Evolutionary conservation across 2,329 filamentous ascomycete species (phyloP).

Genomic region (Herpotrichia juniperi): DNA sequence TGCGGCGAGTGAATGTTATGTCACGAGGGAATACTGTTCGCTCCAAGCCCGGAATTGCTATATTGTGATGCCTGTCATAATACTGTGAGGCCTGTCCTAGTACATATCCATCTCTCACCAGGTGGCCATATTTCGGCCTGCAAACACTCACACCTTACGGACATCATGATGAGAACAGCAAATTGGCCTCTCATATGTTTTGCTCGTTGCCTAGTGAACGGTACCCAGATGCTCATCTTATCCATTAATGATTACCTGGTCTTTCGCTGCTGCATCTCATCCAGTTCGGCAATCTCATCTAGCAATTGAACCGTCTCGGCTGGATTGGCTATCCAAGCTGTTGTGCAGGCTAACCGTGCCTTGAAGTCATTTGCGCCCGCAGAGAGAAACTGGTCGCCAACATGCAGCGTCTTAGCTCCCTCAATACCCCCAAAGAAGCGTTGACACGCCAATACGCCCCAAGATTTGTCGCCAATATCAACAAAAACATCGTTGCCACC

Average conservation of each 20-base stretch:
- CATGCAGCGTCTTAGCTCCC: conserved; percentile 83
- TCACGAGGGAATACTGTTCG: conserved; percentile 13
- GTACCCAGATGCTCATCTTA: not conserved
- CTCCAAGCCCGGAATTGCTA: conserved; percentile 1
- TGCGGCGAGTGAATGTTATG: conserved; percentile 8
- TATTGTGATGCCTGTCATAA: conserved; percentile 13
- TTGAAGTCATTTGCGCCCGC: conserved; percentile 95
- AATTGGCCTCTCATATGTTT: conserved; percentile 4
- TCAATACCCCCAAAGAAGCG: conserved; percentile 81
- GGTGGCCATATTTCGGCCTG: not conserved
- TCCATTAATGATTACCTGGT: conserved; percentile 12
- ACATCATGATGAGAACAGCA: not conserved
- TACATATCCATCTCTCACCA: not conserved
- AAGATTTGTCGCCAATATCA: conserved; percentile 97
- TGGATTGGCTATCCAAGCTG: conserved; percentile 95
- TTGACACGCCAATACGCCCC: conserved; percentile 93
- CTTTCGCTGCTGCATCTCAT: conserved; percentile 48
- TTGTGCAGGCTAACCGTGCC: conserved; percentile 88
- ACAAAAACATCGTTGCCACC: conserved; percentile 96
- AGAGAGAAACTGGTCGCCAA: conserved; percentile 94
- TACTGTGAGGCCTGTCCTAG: conserved; percentile 11
- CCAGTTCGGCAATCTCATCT: conserved; percentile 71
- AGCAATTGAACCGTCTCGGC: conserved; percentile 87
- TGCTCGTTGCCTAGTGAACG: conserved; percentile 7
- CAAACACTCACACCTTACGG: not conserved